Percentiles rank a stretch among this genome's conserved stretches.
These are phyloP conservation scores for Haplosporangium sp. DNA, from an alignment of 371 early-diverging fungal species.

Conservation along the genomic window DNA sequence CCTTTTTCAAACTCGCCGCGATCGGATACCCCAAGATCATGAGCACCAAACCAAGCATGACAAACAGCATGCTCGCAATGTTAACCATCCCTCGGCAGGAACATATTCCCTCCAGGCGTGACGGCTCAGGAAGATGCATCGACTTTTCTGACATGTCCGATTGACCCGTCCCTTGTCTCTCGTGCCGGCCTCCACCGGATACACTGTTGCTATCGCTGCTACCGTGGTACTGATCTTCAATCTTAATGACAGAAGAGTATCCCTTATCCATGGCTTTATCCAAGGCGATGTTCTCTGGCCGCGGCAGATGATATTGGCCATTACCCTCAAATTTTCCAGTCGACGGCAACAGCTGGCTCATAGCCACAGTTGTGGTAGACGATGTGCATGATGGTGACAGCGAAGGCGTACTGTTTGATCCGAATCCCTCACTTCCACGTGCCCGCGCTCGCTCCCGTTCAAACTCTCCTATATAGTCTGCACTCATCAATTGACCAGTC, in stretches of 20 bases:
- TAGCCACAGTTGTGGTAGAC: conserved; percentile 4
- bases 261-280: not conserved
- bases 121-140: conserved; percentile 44
- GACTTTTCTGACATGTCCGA: conserved; percentile 32
- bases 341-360: not conserved
- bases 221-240: not conserved
- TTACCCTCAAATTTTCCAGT: not conserved
- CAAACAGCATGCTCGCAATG: conserved; percentile 40
- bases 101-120: conserved; percentile 41
- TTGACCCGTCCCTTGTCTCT: conserved; percentile 5
- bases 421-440: not conserved
- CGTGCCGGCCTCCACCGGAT: not conserved
- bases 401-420: not conserved
- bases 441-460: conserved; percentile 23
- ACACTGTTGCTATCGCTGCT: not conserved
- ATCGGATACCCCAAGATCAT: conserved; percentile 43
- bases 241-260: not conserved
- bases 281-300: not conserved
- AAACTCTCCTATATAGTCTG: conserved; percentile 39
- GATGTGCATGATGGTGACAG: not conserved
- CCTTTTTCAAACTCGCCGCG: conserved; percentile 26
- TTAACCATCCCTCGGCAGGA: conserved; percentile 36
- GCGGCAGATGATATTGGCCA: not conserved
- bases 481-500: conserved; percentile 7
- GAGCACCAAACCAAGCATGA: conserved; percentile 29